These are phyloP conservation scores for Cyberlindnera mrakii DNA, from an alignment of 805 yeast genomes.

Conservation along the genomic window DNA sequence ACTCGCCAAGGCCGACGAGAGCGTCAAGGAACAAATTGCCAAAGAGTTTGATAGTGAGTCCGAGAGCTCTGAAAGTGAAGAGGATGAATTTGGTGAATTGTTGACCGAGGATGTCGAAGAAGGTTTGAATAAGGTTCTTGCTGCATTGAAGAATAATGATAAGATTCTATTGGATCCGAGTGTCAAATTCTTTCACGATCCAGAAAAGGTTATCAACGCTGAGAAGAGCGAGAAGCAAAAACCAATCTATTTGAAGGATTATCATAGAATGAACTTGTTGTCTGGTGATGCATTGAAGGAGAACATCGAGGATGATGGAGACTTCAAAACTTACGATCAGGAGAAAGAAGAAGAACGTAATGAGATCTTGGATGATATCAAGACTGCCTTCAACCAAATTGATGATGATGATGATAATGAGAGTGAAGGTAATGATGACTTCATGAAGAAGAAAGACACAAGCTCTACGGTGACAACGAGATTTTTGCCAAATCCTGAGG, in stretches of 20 bases:
- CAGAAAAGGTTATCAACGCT: conserved; percentile 32
- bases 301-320: conserved; percentile 38
- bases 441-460: conserved; percentile 47
- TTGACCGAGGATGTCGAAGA: conserved; percentile 80
- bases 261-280: conserved; percentile 80
- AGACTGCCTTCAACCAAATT: conserved; percentile 52
- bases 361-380: conserved; percentile 71
- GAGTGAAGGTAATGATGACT: conserved; percentile 34
- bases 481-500: conserved; percentile 58
- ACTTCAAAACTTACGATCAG: conserved; percentile 63
- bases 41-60: conserved; percentile 32
- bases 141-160: conserved; percentile 66
- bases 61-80: conserved; percentile 39
- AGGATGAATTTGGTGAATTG: conserved; percentile 87
- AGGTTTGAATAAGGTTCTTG: conserved; percentile 67
- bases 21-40: conserved; percentile 22
- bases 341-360: conserved; percentile 71
- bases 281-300: conserved; percentile 54
- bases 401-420: conserved; percentile 34
- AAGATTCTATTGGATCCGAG: conserved; percentile 58
- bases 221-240: conserved; percentile 36
- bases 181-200: conserved; percentile 68
- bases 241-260: conserved; percentile 87
- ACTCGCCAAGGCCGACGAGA: conserved; percentile 14
- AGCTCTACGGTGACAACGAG: conserved; percentile 16